phyloP scores from a whole-genome alignment of 768 basidiomycete species.

The Lentinus brumalis region DNA sequence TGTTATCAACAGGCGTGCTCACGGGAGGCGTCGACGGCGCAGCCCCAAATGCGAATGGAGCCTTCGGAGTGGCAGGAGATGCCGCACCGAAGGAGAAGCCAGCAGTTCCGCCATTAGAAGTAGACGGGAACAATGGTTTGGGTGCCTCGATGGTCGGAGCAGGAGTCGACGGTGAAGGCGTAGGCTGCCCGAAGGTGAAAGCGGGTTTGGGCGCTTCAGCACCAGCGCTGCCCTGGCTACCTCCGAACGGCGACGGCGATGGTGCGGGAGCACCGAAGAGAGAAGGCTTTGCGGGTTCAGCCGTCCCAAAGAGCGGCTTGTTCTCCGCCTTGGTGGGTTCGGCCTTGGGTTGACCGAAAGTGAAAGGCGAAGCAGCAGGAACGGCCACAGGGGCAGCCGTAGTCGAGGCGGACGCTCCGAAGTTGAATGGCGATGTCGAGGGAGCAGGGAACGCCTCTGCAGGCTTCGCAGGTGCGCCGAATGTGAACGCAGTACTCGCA shows the following conservation, averaged over 20 bases:
- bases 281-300: slow-evolving; percentile 17
- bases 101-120: slow-evolving; percentile 26
- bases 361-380: slow-evolving; percentile 19
- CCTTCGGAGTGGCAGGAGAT: slow-evolving; percentile 32
- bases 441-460: slow-evolving; percentile 9
- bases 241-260: slow-evolving; percentile 18
- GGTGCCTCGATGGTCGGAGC: slow-evolving; percentile 36
- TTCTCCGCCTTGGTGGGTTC: slow-evolving; percentile 17
- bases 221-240: slow-evolving; percentile 4
- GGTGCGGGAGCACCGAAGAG: slow-evolving; percentile 15
- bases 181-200: slow-evolving; percentile 34
- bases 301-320: slow-evolving; percentile 15
- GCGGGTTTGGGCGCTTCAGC: slow-evolving; percentile 22
- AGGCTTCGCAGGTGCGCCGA: slow-evolving; percentile 12
- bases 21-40: slow-evolving; percentile 29
- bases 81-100: slow-evolving; percentile 49
- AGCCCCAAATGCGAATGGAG: slow-evolving; percentile 41
- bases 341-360: slow-evolving; percentile 21
- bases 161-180: slow-evolving; percentile 32
- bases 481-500: slow-evolving; percentile 2
- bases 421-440: slow-evolving; percentile 10
- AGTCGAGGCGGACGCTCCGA: slow-evolving; percentile 6
- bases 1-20: slow-evolving; percentile 25
- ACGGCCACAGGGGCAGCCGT: slow-evolving; percentile 6
- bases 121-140: slow-evolving; percentile 44